Evolutionary conservation across 108 stramenopile genomes (phyloP).

Genomic region (Fragilariopsis cylindrus): DNA sequence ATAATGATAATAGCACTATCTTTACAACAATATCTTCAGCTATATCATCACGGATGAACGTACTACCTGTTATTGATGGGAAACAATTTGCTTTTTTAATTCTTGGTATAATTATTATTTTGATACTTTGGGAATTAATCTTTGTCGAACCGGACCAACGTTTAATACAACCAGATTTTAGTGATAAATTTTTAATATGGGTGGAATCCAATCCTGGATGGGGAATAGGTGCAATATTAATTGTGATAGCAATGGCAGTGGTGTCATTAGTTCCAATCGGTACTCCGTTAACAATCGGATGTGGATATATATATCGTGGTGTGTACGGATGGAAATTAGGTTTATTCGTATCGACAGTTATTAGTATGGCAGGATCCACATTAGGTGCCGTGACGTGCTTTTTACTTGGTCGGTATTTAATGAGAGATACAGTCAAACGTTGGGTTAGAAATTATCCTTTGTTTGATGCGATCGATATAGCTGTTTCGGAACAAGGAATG

Average conservation of each 20-base stretch:
- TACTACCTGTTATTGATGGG: conserved; percentile 2
- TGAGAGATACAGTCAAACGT: conserved; percentile 71
- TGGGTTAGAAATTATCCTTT: conserved; percentile 83
- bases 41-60: conserved; percentile 2
- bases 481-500: conserved; percentile 73
- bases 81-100: conserved; percentile 31
- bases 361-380: conserved; percentile 61
- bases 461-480: conserved; percentile 88
- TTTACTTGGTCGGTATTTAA: conserved; percentile 71
- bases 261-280: conserved; percentile 58
- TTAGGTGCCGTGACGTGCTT: conserved; percentile 75
- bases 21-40: neutral
- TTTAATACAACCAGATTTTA: conserved; percentile 46
- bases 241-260: conserved; percentile 57
- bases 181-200: conserved; percentile 51
- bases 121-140: conserved; percentile 47
- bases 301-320: conserved; percentile 81
- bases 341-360: conserved; percentile 55
- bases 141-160: conserved; percentile 52
- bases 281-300: conserved; percentile 68
- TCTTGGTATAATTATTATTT: conserved; percentile 23
- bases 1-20: conserved; percentile 3
- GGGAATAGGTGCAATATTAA: conserved; percentile 47
- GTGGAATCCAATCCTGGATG: conserved; percentile 46
- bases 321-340: conserved; percentile 80